Evolutionary conservation across 768 basidiomycete species (phyloP).

Genomic region (Gloeostereum incarnatum): DNA sequence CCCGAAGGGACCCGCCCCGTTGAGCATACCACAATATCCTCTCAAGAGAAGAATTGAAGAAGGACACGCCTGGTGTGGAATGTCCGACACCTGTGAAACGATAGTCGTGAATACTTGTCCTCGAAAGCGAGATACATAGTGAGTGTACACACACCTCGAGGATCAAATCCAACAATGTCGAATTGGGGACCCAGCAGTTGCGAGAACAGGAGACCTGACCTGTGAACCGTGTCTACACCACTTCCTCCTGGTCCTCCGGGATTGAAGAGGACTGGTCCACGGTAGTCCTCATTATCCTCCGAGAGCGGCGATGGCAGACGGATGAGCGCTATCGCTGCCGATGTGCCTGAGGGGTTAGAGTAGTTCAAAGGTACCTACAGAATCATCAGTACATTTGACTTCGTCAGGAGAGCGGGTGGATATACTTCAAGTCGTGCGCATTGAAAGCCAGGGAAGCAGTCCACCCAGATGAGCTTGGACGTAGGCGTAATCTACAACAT

Average conservation of each 20-base stretch:
- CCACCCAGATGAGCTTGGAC: conserved; percentile 16
- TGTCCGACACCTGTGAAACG: conserved; percentile 7
- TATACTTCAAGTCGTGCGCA: conserved; percentile 17
- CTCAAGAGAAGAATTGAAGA: conserved; percentile 9
- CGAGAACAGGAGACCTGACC: too few relatives aligned
- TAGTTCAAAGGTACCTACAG: conserved; percentile 21
- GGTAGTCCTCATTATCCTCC: conserved; percentile 9
- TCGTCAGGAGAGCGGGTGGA: not conserved
- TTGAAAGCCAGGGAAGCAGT: conserved; percentile 12
- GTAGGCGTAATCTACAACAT: conserved; percentile 14
- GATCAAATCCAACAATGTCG: conserved; percentile 7
- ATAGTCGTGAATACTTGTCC: not conserved
- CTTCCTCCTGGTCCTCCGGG: conserved; percentile 13
- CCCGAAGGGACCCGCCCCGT: too few relatives aligned
- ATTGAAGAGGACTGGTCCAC: conserved; percentile 22
- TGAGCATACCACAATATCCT: conserved; percentile 1
- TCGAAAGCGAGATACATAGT: not conserved
- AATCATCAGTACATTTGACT: not conserved
- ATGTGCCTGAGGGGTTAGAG: conserved; percentile 7
- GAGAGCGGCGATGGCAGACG: conserved; percentile 12
- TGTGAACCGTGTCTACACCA: conserved; percentile 14
- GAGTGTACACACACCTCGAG: conserved; percentile 12
- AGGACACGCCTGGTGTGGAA: conserved; percentile 7
- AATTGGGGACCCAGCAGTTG: not conserved
- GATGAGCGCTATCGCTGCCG: conserved; percentile 16